phyloP scores from a whole-genome alignment of 2,329 filamentous ascomycete genomes.

The Onygenales sp. region DNA sequence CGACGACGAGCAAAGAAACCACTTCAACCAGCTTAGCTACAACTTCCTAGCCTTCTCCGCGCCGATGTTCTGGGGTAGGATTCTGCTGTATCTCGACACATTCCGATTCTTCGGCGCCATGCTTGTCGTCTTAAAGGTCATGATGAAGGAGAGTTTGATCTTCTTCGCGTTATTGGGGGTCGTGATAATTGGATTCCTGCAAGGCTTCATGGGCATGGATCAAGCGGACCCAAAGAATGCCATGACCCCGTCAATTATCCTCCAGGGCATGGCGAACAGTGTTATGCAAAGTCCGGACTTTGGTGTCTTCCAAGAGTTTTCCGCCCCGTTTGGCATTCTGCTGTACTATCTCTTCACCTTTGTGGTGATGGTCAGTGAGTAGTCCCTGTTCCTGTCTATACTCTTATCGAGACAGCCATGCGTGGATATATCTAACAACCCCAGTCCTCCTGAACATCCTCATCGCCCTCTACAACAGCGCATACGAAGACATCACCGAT shows the following conservation, averaged over 20 bases:
- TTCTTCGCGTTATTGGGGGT: constrained; percentile 88
- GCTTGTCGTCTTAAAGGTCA: constrained; percentile 90
- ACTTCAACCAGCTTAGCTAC: constrained; percentile 76
- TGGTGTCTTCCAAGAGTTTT: constrained; percentile 77
- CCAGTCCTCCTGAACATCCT: constrained; percentile 81
- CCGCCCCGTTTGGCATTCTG: constrained; percentile 83
- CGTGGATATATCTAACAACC: constrained; percentile 5
- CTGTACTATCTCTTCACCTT: constrained; percentile 98
- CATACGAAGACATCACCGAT: constrained; percentile 88
- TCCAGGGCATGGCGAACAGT: constrained; percentile 65
- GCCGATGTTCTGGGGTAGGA: constrained; percentile 92
- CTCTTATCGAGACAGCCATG: not conserved
- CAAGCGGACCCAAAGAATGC: constrained; percentile 61
- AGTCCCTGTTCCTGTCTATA: not conserved
- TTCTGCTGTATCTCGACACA: constrained; percentile 86
- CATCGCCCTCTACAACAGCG: constrained; percentile 93
- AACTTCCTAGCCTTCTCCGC: constrained; percentile 89
- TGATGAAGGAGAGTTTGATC: constrained; percentile 90
- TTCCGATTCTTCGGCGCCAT: constrained; percentile 96
- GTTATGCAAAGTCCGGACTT: constrained; percentile 92
- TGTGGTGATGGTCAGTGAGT: constrained; percentile 70
- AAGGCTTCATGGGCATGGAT: constrained; percentile 89
- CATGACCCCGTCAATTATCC: constrained; percentile 30
- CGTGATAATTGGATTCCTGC: constrained; percentile 69
- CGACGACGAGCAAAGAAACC: constrained; percentile 41